Percentiles rank a stretch among this genome's conserved stretches.
Conservation (phyloP, 2,329 filamentous ascomycete species). For the Penicillium nordicum region DNA sequence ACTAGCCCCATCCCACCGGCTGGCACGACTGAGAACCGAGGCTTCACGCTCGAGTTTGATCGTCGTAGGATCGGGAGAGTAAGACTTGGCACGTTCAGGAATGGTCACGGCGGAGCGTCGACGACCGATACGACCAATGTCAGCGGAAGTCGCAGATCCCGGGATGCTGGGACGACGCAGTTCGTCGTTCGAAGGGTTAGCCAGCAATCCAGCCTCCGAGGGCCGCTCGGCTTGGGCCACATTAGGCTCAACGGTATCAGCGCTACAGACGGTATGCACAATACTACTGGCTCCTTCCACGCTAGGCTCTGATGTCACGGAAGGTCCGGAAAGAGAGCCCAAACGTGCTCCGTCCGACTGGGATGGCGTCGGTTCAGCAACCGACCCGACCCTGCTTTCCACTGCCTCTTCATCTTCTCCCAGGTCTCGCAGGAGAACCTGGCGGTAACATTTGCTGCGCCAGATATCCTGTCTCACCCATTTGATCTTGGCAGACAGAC, state of each 20-base stretch:
- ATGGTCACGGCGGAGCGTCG: constrained; percentile 26
- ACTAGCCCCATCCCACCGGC: constrained; percentile 36
- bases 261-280: constrained; percentile 21
- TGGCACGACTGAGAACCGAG: constrained; percentile 39
- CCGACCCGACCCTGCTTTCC: constrained; percentile 22
- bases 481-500: constrained; percentile 82
- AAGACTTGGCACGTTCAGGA: constrained; percentile 29
- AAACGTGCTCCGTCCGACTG: constrained; percentile 11
- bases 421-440: constrained; percentile 80
- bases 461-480: constrained; percentile 95
- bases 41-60: constrained; percentile 35
- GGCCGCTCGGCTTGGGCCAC: constrained; percentile 18
- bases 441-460: constrained; percentile 84
- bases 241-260: constrained; percentile 19
- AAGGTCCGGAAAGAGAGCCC: constrained; percentile 19
- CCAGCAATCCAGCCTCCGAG: constrained; percentile 16
- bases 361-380: constrained; percentile 25
- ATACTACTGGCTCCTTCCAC: constrained; percentile 23
- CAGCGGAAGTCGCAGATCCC: constrained; percentile 32
- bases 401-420: constrained; percentile 62
- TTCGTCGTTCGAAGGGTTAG: constrained; percentile 23
- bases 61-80: constrained; percentile 23
- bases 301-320: constrained; percentile 20
- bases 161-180: constrained; percentile 33
- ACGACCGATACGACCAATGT: constrained; percentile 27